Percentiles rank a stretch among this genome's conserved stretches.
Evolutionary conservation across 2,329 filamentous ascomycete genomes (phyloP).

Genomic region (Xylaria sp.): DNA sequence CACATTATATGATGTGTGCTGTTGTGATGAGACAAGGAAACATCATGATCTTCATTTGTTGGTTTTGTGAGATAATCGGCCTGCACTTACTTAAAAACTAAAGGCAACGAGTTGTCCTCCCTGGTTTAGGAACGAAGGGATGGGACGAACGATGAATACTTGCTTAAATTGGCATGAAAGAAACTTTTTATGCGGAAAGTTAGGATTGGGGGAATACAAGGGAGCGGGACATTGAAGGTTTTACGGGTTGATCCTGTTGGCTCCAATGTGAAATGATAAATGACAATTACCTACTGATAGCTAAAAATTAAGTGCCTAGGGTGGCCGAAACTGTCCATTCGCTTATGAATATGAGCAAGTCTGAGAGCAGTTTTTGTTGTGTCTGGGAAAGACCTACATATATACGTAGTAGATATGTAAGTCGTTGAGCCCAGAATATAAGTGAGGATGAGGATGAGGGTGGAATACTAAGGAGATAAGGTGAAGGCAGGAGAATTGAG

Average conservation of each 20-base stretch:
- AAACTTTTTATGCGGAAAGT: neutral
- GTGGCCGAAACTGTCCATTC: constrained; percentile 16
- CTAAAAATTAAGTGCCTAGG: neutral
- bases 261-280: constrained; percentile 13
- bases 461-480: constrained; percentile 3
- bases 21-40: constrained; percentile 29
- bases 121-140: constrained; percentile 3
- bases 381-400: neutral
- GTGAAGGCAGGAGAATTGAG: constrained; percentile 11
- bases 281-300: constrained; percentile 6
- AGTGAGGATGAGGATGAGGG: constrained; percentile 4
- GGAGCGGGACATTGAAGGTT: constrained; percentile 7
- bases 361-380: neutral
- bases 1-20: constrained; percentile 20
- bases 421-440: neutral
- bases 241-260: constrained; percentile 6
- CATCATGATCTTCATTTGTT: constrained; percentile 24
- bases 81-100: constrained; percentile 32
- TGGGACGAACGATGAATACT: constrained; percentile 4
- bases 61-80: constrained; percentile 27
- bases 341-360: neutral
- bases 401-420: neutral
- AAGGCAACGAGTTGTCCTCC: constrained; percentile 2
- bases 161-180: constrained; percentile 3
- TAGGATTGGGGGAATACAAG: neutral